phyloP scores from a whole-genome alignment of 257 asterid genomes.

The Lavandula angustifolia region DNA sequence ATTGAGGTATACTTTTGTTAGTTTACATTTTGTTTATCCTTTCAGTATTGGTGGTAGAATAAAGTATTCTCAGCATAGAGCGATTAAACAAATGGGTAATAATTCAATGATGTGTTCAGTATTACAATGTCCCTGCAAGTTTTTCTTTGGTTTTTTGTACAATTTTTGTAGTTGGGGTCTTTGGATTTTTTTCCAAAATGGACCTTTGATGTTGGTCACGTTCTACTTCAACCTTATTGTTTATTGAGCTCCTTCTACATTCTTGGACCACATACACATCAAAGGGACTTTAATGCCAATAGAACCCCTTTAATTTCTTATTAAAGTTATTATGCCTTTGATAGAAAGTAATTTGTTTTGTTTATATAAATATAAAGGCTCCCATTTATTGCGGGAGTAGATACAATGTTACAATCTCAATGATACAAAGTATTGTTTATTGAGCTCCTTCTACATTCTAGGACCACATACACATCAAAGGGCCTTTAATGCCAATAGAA shows the following conservation, averaged over 20 bases:
- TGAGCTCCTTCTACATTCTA: slow-evolving; percentile 1
- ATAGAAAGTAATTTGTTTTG: no score
- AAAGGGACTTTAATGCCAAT: slow-evolving; percentile 5
- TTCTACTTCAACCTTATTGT: slow-evolving; percentile 10
- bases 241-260: slow-evolving; percentile 10
- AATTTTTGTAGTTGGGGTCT: background rate
- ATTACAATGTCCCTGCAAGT: slow-evolving; percentile 13
- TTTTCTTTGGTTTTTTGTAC: slow-evolving; percentile 8
- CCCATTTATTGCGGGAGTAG: no score
- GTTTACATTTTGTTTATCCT: slow-evolving; percentile 14
- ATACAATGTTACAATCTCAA: no score
- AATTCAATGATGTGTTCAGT: slow-evolving; percentile 4
- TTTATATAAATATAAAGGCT: no score
- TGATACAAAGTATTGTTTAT: background rate
- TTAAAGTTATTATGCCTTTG: no score
- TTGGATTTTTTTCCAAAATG: slow-evolving; percentile 8
- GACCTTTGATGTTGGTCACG: background rate
- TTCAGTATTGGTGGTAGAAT: slow-evolving; percentile 26
- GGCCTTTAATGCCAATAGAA: background rate
- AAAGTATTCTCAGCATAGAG: background rate
- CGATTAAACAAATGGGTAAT: background rate
- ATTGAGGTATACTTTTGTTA: slow-evolving; percentile 55
- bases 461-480: slow-evolving; percentile 5
- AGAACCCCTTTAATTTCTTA: background rate
- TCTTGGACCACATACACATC: background rate